Conservation (phyloP, 495 filamentous ascomycete species). For the Glutinoglossum americanum region DNA sequence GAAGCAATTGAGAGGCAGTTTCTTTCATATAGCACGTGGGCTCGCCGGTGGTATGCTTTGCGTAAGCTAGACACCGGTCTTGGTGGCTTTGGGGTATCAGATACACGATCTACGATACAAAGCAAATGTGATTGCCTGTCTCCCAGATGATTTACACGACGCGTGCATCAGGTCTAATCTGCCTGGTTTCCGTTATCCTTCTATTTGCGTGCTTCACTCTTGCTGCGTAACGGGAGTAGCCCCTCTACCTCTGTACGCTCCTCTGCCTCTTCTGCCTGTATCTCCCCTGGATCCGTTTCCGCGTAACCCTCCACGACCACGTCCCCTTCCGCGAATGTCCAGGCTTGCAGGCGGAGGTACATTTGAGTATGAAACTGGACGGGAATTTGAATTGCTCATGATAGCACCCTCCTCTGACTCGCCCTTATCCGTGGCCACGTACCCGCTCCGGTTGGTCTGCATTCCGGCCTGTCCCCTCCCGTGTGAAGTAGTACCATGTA, state of each 20-base stretch:
- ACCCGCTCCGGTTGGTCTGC: conserved; percentile 24
- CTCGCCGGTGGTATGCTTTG: not conserved
- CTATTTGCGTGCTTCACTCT: not conserved
- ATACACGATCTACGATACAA: not conserved
- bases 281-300: not conserved
- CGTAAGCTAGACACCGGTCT: not conserved
- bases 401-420: conserved; percentile 25
- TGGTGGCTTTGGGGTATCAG: not conserved
- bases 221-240: not conserved
- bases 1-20: not conserved
- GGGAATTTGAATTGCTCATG: conserved; percentile 30
- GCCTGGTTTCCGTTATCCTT: not conserved
- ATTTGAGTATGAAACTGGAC: conserved; percentile 39
- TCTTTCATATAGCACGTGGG: not conserved
- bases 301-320: conserved; percentile 21
- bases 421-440: conserved; percentile 27
- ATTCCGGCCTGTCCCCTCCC: conserved; percentile 13
- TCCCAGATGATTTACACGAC: not conserved
- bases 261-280: conserved; percentile 4
- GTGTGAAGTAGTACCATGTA: conserved; percentile 1
- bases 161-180: not conserved
- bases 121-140: not conserved
- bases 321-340: conserved; percentile 33
- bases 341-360: conserved; percentile 61
- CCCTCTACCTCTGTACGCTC: conserved; percentile 4